Percentiles rank a stretch among this genome's conserved stretches.
Evolutionary conservation across 2,329 filamentous ascomycete species (phyloP).

Genomic region (Xylaria sp.): DNA sequence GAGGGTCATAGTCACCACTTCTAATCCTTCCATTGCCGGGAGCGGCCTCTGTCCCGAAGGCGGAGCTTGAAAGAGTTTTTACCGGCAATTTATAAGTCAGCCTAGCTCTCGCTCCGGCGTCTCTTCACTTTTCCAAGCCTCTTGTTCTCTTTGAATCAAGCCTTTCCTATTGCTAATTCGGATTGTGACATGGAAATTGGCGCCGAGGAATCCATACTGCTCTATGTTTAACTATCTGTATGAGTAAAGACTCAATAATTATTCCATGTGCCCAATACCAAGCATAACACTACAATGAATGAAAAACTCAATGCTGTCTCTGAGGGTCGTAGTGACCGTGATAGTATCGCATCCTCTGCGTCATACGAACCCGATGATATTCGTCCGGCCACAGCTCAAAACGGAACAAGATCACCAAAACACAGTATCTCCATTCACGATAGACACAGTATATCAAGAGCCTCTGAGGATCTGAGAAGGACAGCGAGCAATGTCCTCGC

Average conservation of each 20-base stretch:
- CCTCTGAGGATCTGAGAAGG: conserved; percentile 34
- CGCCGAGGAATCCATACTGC: conserved; percentile 5
- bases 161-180: background rate
- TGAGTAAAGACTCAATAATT: conserved; percentile 11
- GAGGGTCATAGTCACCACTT: conserved; percentile 1
- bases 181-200: conserved; percentile 5
- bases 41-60: conserved; percentile 28
- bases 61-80: conserved; percentile 29
- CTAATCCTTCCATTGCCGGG: conserved; percentile 10
- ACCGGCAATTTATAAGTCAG: conserved; percentile 5
- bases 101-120: background rate
- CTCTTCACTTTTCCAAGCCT: background rate
- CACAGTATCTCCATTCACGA: conserved; percentile 3
- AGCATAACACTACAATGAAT: conserved; percentile 28
- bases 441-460: conserved; percentile 14
- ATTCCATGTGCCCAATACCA: conserved; percentile 21
- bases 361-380: conserved; percentile 22
- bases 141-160: background rate
- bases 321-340: conserved; percentile 28
- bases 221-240: conserved; percentile 10
- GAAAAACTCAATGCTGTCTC: conserved; percentile 27
- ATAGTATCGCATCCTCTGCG: conserved; percentile 23
- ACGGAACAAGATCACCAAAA: background rate
- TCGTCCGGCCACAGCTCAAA: conserved; percentile 7
- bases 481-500: conserved; percentile 40